Percentiles rank a stretch among this genome's conserved stretches.
phyloP scores from a whole-genome alignment of 345 rosid species.

The Eucalyptus albens region DNA sequence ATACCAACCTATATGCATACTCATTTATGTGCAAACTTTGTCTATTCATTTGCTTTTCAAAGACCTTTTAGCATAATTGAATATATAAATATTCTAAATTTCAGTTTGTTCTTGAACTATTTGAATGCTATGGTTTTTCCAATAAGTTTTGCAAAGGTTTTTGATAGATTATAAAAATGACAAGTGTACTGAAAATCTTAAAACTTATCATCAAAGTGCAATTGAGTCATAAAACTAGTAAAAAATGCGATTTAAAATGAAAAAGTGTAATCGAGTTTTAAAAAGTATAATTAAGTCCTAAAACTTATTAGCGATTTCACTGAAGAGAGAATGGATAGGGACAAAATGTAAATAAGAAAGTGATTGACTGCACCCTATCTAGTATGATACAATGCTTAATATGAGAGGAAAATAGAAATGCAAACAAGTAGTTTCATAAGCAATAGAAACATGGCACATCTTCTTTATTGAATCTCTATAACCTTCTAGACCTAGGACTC shows the following conservation, averaged over 20 bases:
- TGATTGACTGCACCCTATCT: neutral
- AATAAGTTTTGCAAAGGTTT: too few relatives aligned
- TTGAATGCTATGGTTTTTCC: too few relatives aligned
- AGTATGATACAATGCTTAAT: neutral
- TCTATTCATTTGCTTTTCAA: neutral
- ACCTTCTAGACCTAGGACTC: neutral
- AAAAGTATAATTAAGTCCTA: too few relatives aligned
- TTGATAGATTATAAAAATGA: too few relatives aligned
- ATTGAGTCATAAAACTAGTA: too few relatives aligned
- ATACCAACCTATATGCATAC: neutral
- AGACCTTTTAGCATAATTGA: neutral
- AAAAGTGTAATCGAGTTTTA: too few relatives aligned
- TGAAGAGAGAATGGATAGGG: neutral
- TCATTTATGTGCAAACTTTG: neutral
- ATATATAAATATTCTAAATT: too few relatives aligned
- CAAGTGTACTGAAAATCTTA: too few relatives aligned
- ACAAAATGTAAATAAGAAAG: neutral
- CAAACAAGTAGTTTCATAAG: neutral
- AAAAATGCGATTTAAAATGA: accelerated
- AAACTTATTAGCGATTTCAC: too few relatives aligned
- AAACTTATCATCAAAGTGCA: too few relatives aligned
- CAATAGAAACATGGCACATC: neutral
- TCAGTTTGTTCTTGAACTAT: neutral
- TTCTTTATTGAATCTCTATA: neutral
- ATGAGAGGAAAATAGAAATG: too few relatives aligned